Percentiles rank a stretch among this genome's conserved stretches.
phyloP scores from a whole-genome alignment of 176 grass and related monocot species.

The Eragrostis nindensis region DNA sequence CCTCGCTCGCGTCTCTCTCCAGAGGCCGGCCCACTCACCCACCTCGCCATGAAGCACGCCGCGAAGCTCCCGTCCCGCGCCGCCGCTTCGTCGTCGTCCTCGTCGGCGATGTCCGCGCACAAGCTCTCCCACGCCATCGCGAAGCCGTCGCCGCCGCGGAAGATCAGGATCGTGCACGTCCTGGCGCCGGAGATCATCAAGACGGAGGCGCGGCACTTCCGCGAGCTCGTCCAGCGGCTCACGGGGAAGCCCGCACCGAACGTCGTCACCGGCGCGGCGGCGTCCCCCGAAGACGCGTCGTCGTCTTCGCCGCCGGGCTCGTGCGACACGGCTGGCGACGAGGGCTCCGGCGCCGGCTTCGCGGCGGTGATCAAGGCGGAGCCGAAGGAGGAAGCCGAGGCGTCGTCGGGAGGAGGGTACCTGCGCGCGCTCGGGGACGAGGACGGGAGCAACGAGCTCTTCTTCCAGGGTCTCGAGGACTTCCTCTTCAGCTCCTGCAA shows the following conservation, averaged over 20 bases:
- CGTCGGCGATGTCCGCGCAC: conserved; percentile 13
- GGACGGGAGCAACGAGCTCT: conserved; percentile 8
- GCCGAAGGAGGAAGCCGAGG: conserved; percentile 29
- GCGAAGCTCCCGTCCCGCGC: conserved; percentile 35
- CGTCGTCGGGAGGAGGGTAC: conserved; percentile 17
- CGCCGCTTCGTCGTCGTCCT: not conserved
- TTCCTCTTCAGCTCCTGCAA: conserved; percentile 30
- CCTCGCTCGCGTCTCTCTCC: conserved; percentile 17
- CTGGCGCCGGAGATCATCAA: conserved; percentile 69
- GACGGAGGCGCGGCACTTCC: conserved; percentile 68
- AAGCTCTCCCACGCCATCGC: conserved; percentile 44
- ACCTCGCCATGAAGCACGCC: conserved; percentile 37
- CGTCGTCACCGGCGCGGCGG: not conserved
- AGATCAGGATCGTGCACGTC: conserved; percentile 73
- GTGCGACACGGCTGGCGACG: conserved; percentile 9
- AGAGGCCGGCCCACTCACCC: not conserved
- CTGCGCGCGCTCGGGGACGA: conserved; percentile 8
- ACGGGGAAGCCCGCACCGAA: conserved; percentile 49
- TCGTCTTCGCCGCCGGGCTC: conserved; percentile 4
- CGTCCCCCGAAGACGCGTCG: not conserved
- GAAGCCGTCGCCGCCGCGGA: conserved; percentile 43
- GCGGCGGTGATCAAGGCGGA: conserved; percentile 26
- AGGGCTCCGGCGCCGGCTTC: not conserved
- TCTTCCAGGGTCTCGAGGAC: conserved; percentile 40
- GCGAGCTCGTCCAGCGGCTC: conserved; percentile 74